Conservation (phyloP, 2,329 filamentous ascomycete species). For the Grosmannia huntii region DNA sequence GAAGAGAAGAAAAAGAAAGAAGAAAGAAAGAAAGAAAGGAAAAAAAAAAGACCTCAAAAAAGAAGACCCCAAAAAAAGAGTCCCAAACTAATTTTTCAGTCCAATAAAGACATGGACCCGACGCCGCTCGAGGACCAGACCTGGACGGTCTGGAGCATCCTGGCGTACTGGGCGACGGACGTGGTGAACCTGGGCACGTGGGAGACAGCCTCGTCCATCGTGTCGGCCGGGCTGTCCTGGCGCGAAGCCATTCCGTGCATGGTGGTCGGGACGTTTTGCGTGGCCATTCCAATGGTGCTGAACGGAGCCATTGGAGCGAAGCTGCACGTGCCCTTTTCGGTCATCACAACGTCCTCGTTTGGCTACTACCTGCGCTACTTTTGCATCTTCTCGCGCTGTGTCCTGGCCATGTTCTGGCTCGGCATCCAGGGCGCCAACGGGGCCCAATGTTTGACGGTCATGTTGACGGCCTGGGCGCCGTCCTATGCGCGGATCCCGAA, state of each 20-base stretch:
- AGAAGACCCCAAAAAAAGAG: background rate
- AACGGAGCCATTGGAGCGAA: constrained; percentile 33
- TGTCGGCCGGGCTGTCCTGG: constrained; percentile 16
- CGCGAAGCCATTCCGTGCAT: constrained; percentile 36
- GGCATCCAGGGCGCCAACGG: constrained; percentile 34
- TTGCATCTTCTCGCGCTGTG: constrained; percentile 25
- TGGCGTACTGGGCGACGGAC: constrained; percentile 18
- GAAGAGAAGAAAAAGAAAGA: background rate
- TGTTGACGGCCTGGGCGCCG: constrained; percentile 17
- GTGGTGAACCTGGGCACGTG: constrained; percentile 16
- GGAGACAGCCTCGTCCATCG: constrained; percentile 14
- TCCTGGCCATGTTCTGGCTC: constrained; percentile 27
- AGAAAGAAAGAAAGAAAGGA: background rate
- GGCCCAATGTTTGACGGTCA: constrained; percentile 15
- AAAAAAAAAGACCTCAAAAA: background rate
- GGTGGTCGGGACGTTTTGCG: constrained; percentile 46
- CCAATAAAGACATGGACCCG: constrained; percentile 22
- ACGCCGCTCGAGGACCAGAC: constrained; percentile 24
- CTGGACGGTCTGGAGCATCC: constrained; percentile 17
- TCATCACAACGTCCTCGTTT: constrained; percentile 30
- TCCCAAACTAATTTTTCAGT: no score
- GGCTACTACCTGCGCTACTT: constrained; percentile 33
- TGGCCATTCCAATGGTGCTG: constrained; percentile 38
- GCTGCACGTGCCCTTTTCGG: constrained; percentile 34
- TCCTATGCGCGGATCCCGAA: constrained; percentile 22